Evolutionary conservation across 169 alveolate genomes (phyloP).

Genomic region (Fabrea salina): DNA sequence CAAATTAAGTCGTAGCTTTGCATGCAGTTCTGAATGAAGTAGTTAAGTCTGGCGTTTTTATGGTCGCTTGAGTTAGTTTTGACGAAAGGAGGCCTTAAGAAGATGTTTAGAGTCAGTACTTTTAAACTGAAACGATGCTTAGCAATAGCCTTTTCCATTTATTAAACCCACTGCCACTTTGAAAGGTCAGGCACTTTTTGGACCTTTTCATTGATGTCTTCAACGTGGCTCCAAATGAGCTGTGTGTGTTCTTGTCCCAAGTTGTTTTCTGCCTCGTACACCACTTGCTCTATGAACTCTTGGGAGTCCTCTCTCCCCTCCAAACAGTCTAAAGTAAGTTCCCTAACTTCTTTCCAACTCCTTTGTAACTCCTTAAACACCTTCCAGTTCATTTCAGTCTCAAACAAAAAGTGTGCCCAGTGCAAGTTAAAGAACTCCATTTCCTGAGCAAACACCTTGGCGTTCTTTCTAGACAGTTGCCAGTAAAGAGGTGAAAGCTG

Average conservation of each 20-base stretch:
- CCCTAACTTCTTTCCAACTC: neutral
- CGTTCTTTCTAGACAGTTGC: neutral
- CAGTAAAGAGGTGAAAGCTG: neutral
- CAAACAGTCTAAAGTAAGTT: no score
- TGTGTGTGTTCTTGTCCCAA: neutral
- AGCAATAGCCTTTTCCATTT: neutral
- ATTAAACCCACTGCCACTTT: neutral
- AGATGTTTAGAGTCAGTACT: neutral
- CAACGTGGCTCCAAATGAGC: neutral
- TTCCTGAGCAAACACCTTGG: neutral
- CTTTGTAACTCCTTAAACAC: neutral
- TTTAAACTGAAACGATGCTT: neutral
- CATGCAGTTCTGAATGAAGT: slow-evolving; percentile 21
- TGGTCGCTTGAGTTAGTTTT: slow-evolving; percentile 20
- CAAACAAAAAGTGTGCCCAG: neutral
- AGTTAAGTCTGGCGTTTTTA: slow-evolving; percentile 36
- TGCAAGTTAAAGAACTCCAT: neutral
- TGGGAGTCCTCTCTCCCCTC: neutral
- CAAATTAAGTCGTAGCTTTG: slow-evolving; percentile 41
- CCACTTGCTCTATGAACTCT: neutral
- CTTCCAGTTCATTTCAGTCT: neutral
- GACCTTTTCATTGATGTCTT: neutral
- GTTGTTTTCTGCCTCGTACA: neutral
- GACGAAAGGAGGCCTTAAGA: neutral
- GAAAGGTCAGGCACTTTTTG: neutral